Evolutionary conservation across 345 rosid genomes (phyloP).

Genomic region (Moringa oleifera): DNA sequence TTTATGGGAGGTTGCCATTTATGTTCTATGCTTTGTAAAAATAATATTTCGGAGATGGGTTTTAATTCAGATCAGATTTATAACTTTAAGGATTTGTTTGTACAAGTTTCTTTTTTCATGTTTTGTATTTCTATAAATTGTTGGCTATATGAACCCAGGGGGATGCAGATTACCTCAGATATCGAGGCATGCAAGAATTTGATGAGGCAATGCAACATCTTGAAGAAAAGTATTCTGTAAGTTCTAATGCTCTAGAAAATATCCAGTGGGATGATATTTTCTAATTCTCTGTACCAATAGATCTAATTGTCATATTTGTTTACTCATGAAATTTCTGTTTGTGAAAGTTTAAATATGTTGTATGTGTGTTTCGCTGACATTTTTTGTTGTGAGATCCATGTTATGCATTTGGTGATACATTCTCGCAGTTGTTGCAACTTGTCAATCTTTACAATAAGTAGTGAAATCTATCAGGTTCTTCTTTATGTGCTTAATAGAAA

Average conservation of each 20-base stretch:
- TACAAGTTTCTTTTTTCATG: neutral
- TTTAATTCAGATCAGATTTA: no score
- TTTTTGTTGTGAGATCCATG: no score
- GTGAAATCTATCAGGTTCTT: neutral
- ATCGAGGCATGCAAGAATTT: conserved; percentile 85
- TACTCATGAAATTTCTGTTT: no score
- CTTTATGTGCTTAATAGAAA: no score
- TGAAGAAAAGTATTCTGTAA: conserved; percentile 73
- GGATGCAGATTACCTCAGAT: conserved; percentile 73
- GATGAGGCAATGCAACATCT: conserved; percentile 89
- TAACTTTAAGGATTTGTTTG: neutral
- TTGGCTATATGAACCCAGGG: conserved; percentile 38
- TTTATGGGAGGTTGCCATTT: neutral
- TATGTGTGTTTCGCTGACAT: no score
- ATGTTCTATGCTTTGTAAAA: neutral
- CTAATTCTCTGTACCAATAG: neutral
- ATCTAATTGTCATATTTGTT: neutral
- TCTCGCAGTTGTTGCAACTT: neutral
- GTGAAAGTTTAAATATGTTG: no score
- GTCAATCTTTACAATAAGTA: neutral
- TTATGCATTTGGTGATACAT: no score
- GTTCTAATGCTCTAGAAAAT: conserved; percentile 16
- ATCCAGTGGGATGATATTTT: neutral
- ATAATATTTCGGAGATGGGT: neutral
- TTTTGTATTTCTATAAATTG: neutral